These are phyloP conservation scores for Fusarium aywerte DNA, from an alignment of 2,329 filamentous ascomycete species.

Conservation along the genomic window DNA sequence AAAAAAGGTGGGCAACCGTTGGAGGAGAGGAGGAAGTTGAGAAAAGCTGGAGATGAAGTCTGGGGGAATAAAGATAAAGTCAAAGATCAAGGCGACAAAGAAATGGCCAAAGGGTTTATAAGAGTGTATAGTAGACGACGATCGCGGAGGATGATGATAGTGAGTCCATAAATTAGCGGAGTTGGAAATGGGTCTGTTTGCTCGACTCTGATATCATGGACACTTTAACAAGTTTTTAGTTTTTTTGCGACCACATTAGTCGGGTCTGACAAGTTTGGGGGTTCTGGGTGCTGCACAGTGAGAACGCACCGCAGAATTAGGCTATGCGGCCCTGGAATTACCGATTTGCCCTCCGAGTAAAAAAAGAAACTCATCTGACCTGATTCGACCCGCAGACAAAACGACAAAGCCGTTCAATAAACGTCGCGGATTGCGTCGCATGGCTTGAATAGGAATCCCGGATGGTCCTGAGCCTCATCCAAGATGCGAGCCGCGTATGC, in stretches of 20 bases:
- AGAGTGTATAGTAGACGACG: constrained; percentile 15
- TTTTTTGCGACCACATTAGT: constrained; percentile 5
- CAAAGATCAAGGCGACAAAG: not conserved
- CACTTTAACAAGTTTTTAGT: constrained; percentile 18
- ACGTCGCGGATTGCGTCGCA: constrained; percentile 11
- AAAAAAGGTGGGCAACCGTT: not conserved
- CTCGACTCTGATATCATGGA: constrained; percentile 30
- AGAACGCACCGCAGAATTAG: constrained; percentile 11
- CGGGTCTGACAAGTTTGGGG: constrained; percentile 12
- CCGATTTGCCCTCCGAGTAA: constrained; percentile 3
- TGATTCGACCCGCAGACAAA: constrained; percentile 19
- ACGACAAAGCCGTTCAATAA: constrained; percentile 14
- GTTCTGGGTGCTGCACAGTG: constrained; percentile 3
- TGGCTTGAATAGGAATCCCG: constrained; percentile 25
- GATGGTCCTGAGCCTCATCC: constrained; percentile 30
- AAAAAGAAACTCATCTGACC: constrained; percentile 12
- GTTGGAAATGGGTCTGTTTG: constrained; percentile 20
- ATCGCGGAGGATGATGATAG: constrained; percentile 19
- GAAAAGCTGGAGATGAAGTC: constrained; percentile 27
- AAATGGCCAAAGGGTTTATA: constrained; percentile 23
- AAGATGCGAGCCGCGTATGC: constrained; percentile 7
- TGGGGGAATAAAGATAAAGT: constrained; percentile 18
- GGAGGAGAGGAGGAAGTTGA: not conserved
- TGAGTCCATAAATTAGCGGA: constrained; percentile 35
- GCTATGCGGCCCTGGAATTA: constrained; percentile 13